Base-by-base conservation (phyloP, 495 filamentous ascomycete genomes). In the Penicillium argentinense region DNA sequence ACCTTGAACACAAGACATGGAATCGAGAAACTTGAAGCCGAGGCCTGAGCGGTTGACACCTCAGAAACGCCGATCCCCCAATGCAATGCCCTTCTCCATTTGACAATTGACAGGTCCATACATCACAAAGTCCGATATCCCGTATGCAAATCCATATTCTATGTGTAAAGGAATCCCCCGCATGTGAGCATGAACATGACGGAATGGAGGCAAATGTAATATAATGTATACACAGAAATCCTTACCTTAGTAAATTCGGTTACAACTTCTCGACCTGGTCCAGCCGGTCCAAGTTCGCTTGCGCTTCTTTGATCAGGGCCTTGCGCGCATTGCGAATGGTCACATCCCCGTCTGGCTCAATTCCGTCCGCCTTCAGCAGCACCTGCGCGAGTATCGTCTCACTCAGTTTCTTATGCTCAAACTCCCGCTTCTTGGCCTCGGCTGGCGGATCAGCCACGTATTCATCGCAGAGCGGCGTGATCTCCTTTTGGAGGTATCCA, bases 371-470 rank as follows among this genome's bases (percentile, higher is more conserved):
- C 68, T 95, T 96, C 55, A 98, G 54, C 46, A 96, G 51, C 5
- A 92, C 77, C 61, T 96, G 88, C 39, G 81, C 77, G 74, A 97
- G 69, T 42, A 96, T 85, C 3, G 82, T 88, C 73, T 97, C 93
- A 21, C 79, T 84, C 25, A 97, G 59, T 62, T 81, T 87, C 64
- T 86, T 84, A 49, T 97, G 84, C 52, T 92, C 86, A 29, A 87
- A 86, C 14, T 82, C 81, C 29, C 82, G 74, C 68, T 85, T 84
- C 64, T 87, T 85, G 14, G 63, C 54, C 18, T 97, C 90, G 3
- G 54, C 56, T 0, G 93, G 93, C 11, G 92, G 84, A 14, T 74
- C 56, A 0, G 71, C 57, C 18, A 80, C 73, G 64, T 85, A 97
- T 25, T 78, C 63, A 0, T 80, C 67, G 51, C 84, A 88, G 8